Evolutionary conservation across 176 grass and related monocot species (phyloP), one percentile per base, ranked within the genome.

Genomic region (Typha latifolia): DNA sequence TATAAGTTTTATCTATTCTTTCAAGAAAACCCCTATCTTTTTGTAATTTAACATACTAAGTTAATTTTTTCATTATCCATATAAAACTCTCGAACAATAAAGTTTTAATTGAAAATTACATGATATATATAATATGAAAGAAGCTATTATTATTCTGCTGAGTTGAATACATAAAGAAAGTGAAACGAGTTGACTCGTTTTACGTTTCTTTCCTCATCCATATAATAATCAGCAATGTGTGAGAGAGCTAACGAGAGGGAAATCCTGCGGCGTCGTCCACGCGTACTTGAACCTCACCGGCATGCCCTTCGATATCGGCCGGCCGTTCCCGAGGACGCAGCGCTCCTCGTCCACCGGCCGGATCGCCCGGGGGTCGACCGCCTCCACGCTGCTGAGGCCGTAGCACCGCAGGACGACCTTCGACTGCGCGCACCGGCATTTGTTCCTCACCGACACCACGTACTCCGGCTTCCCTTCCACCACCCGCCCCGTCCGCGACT

Each of bases 221-320:
- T 29, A 3, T 3, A 26, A 26, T 2, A 29, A 29, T 29, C 27
- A 29, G 27, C 82, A 86, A 50, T 69, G 78, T 0, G 64, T 2
- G 3, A 51, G 49, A 0, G 83, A 47, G 83, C 78, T 78, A 70
- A 86, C 0, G 47, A 86, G 50, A 2, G 79, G 79, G 51, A 86
- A 86, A 66, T 86, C 79, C 66, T 78, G 70, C 12, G 84, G 84
- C 69, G 84, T 86, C 84, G 78, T 86, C 84, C 84, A 87, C 2
- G 84, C 84, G 53, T 87, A 82, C 18, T 68, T 87, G 84, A 87
- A 87, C 0, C 65, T n/a, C 31, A 87, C 67, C 29, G 51, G n/a
- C 9, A 27, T 63, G 61, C 78, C 69, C 29, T 67, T 12, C 3
- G 76, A 0, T 19, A 75, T 29, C 1, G 32, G 24, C 1, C 75